Conservation (phyloP, 352 stramenopile species). For the Pythium dissotocum region DNA sequence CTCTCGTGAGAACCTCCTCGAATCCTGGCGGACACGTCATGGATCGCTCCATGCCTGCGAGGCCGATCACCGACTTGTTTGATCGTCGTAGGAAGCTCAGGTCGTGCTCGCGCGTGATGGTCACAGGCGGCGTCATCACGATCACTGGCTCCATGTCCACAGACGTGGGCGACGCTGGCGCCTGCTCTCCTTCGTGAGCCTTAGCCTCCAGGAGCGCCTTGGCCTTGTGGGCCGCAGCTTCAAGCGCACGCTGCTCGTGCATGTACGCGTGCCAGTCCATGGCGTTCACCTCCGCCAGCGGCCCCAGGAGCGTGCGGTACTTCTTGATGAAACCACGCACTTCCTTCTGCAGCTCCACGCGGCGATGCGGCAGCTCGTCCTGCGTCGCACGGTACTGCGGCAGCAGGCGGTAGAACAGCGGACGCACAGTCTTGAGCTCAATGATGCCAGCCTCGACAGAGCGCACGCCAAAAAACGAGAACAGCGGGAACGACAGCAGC, state of each 20-base stretch:
- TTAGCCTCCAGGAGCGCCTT: slow-evolving; percentile 17
- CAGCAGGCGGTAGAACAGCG: slow-evolving; percentile 79
- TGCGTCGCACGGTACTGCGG: slow-evolving; percentile 79
- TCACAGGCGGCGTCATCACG: slow-evolving; percentile 40
- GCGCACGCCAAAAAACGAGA: slow-evolving; percentile 88
- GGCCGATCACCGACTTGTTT: slow-evolving; percentile 67
- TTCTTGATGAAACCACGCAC: slow-evolving; percentile 80
- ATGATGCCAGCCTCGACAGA: slow-evolving; percentile 88
- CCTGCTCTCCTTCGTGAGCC: neutral
- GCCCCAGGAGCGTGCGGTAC: slow-evolving; percentile 57
- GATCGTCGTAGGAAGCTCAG: slow-evolving; percentile 78
- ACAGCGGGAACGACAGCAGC: slow-evolving; percentile 81
- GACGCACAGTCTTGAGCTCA: slow-evolving; percentile 82
- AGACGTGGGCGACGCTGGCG: slow-evolving; percentile 24
- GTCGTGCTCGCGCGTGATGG: slow-evolving; percentile 80
- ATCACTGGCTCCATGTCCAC: slow-evolving; percentile 9
- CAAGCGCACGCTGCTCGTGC: slow-evolving; percentile 55
- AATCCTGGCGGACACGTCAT: slow-evolving; percentile 80
- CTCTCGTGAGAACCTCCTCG: slow-evolving; percentile 46
- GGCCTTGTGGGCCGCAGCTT: slow-evolving; percentile 37
- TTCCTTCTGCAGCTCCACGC: slow-evolving; percentile 69
- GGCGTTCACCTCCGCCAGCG: slow-evolving; percentile 65
- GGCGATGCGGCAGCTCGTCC: slow-evolving; percentile 70
- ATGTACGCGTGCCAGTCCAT: slow-evolving; percentile 88
- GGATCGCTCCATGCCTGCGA: slow-evolving; percentile 65